Evolutionary conservation across 148 eudicot genomes (phyloP), one percentile per base, ranked within the genome.

Genomic region (Chenopodium album): DNA sequence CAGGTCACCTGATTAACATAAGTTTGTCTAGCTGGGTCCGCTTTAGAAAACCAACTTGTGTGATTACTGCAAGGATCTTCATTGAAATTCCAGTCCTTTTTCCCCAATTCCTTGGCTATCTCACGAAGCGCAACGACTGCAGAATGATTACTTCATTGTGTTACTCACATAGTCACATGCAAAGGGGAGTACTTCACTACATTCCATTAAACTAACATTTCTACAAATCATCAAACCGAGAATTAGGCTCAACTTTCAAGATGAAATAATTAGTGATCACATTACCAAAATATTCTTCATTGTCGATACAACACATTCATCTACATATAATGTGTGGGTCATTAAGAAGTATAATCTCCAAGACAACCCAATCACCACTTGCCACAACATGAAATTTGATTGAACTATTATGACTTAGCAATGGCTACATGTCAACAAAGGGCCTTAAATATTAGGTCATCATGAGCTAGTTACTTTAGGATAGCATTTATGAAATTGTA

Each of bases 51-150:
- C 88, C 88, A 86, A 71, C 85, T 86, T 28, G 80, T 67, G 46
- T 50, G 20, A 72, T 34, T 84, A 66, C 67, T 81, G 82, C 88
- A 86, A 70, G 88, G 88, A 82, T 84, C 86, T 70, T 84, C 83
- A 1, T 78, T 65, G 74, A 84, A 86, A n/a, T 84, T 81, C 88
- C 88, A 86, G 66, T 86, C 83, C 10, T 44, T 78, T 75, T 86
- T 86, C 48, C 84, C 82, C 77, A 86, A n/a, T 72, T 84, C 86
- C 54, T 81, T 75, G 16, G 88, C 86, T 22, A 86, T 86, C 34
- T 86, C 86, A 28, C 48, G 84, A 75, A 86, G 86, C 65, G 85
- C 82, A 54, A 75, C 37, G 70, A 86, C 88, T 86, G 88, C 80
- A 82, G 47, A 64, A 56, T 75, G 56, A 79, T 1, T 4, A 52